phyloP scores from a whole-genome alignment of 148 eudicot species.

The Nepenthes mirabilis region DNA sequence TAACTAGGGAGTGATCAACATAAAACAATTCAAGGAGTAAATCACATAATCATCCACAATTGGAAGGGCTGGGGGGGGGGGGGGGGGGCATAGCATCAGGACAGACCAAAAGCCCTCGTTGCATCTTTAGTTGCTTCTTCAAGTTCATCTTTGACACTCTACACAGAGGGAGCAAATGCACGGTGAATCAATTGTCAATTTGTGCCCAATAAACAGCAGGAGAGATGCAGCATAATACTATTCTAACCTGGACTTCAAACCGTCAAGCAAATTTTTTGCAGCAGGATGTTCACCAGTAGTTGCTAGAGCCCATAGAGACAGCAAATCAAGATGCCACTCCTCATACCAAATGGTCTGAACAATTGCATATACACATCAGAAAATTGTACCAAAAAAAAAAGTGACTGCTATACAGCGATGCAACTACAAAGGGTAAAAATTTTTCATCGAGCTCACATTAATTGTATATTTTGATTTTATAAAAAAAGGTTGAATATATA shows the following conservation, averaged over 20 bases:
- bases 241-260: slow-evolving; percentile 46
- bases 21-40: background rate
- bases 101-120: slow-evolving; percentile 60
- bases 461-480: too few relatives aligned
- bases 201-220: background rate
- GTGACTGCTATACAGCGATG: too few relatives aligned
- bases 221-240: background rate
- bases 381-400: too few relatives aligned
- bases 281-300: slow-evolving; percentile 27
- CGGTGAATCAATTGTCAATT: background rate
- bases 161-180: slow-evolving; percentile 2
- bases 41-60: background rate
- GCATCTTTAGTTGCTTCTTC: slow-evolving; percentile 51
- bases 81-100: background rate
- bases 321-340: slow-evolving; percentile 84
- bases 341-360: slow-evolving; percentile 49
- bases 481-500: too few relatives aligned
- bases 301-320: slow-evolving; percentile 64
- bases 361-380: background rate
- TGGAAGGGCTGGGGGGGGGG: background rate
- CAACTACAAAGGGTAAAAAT: too few relatives aligned
- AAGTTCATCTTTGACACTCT: slow-evolving; percentile 62
- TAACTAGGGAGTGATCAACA: too few relatives aligned
- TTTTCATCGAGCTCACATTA: too few relatives aligned
- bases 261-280: slow-evolving; percentile 51